These are phyloP conservation scores for Raffaelea arxii DNA, from an alignment of 2,329 filamentous ascomycete genomes.

Conservation along the genomic window DNA sequence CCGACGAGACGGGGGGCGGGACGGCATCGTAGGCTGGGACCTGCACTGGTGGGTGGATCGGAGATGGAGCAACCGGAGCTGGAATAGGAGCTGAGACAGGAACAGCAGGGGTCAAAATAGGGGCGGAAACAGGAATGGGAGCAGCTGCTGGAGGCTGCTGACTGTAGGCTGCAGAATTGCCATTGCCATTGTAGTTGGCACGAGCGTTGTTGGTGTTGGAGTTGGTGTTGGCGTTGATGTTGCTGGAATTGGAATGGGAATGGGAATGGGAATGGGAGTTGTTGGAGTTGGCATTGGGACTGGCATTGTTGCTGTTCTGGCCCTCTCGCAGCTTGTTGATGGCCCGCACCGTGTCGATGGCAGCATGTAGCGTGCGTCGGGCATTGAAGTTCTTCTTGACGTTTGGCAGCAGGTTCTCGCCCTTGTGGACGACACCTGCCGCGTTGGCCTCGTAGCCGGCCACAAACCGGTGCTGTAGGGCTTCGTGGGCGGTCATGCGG, in stretches of 20 bases:
- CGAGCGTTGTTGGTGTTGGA: not conserved
- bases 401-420: slow-evolving; percentile 55
- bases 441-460: slow-evolving; percentile 32
- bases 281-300: not conserved
- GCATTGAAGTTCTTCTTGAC: slow-evolving; percentile 71
- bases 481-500: slow-evolving; percentile 85
- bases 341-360: slow-evolving; percentile 60
- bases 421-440: slow-evolving; percentile 31
- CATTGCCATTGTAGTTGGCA: not conserved
- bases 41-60: not conserved
- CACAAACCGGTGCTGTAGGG: slow-evolving; percentile 57
- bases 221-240: not conserved
- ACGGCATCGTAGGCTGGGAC: too few species aligned
- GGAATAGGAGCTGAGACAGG: too few species aligned
- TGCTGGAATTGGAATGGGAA: not conserved
- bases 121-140: too few species aligned
- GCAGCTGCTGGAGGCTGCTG: too few species aligned
- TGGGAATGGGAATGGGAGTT: not conserved
- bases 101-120: too few species aligned
- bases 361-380: slow-evolving; percentile 56
- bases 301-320: not conserved
- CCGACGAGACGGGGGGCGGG: not conserved
- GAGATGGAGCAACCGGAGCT: too few species aligned
- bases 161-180: not conserved
- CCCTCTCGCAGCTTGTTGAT: slow-evolving; percentile 63